phyloP scores from a whole-genome alignment of 768 basidiomycete genomes.

The Floccularia luteovirens region DNA sequence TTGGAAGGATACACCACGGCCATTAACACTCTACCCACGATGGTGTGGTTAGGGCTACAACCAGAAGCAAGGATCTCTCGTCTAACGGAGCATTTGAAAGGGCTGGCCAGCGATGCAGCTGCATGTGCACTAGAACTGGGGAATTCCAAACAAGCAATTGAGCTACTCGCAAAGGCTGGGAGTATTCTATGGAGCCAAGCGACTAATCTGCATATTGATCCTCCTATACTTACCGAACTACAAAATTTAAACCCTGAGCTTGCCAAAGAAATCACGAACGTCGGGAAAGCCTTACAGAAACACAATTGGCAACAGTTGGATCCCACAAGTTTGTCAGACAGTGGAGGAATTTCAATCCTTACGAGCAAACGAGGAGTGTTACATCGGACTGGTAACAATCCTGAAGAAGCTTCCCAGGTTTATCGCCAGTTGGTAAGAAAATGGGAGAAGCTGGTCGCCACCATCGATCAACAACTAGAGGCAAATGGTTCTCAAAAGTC shows the following conservation, averaged over 20 bases:
- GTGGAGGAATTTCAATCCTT: background rate
- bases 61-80: background rate
- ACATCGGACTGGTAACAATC: background rate
- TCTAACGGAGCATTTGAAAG: background rate
- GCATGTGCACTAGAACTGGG: background rate
- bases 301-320: background rate
- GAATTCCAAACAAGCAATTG: background rate
- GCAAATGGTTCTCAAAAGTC: slow-evolving; percentile 7
- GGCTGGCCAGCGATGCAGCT: slow-evolving; percentile 1
- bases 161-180: background rate
- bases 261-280: background rate
- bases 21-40: background rate
- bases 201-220: background rate
- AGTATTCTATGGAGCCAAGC: slow-evolving; percentile 1
- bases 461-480: slow-evolving; percentile 3
- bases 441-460: background rate
- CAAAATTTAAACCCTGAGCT: background rate
- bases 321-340: background rate
- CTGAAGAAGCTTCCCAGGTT: background rate
- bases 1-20: background rate
- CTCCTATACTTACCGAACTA: background rate
- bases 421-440: background rate
- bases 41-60: background rate
- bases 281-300: background rate
- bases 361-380: background rate